Evolutionary conservation across 1,284 basidiomycete species (phyloP).

Genomic region (Moesziomyces aphidis): DNA sequence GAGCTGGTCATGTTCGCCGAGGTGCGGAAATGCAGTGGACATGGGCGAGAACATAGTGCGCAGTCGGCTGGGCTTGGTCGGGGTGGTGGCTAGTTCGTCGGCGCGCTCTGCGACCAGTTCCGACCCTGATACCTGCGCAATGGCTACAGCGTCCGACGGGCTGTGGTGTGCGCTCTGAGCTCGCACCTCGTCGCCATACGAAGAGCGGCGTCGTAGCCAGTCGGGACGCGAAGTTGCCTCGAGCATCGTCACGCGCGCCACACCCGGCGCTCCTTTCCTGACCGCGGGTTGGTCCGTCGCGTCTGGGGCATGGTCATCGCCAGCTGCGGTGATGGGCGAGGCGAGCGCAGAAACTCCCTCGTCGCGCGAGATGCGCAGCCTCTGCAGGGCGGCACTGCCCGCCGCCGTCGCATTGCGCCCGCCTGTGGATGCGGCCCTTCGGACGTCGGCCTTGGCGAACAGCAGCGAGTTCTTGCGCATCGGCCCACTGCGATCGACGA

Average conservation of each 20-base stretch:
- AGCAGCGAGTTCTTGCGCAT: constrained; percentile 14
- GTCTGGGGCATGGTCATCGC: background rate
- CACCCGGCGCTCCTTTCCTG: background rate
- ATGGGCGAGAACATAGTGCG: constrained; percentile 22
- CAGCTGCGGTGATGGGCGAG: background rate
- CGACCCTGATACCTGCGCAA: background rate
- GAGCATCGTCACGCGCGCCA: background rate
- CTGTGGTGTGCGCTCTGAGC: background rate
- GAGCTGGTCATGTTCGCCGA: background rate
- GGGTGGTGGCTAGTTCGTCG: constrained; percentile 2
- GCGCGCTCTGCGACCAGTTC: background rate
- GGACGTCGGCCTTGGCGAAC: constrained; percentile 13
- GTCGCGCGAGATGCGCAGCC: constrained; percentile 4
- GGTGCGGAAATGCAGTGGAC: background rate
- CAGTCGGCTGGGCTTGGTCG: constrained; percentile 17
- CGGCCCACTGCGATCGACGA: constrained; percentile 11
- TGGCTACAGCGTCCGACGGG: background rate
- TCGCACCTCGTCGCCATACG: constrained; percentile 37
- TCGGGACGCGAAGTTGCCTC: constrained; percentile 25
- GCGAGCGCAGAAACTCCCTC: background rate
- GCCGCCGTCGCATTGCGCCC: constrained; percentile 15
- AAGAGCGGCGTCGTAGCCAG: constrained; percentile 32
- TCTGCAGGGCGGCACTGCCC: constrained; percentile 6
- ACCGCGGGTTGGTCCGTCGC: background rate
- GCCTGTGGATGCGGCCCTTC: constrained; percentile 25